These are phyloP conservation scores for Pulveroboletus ravenelii DNA, from an alignment of 768 basidiomycete species.

Conservation along the genomic window DNA sequence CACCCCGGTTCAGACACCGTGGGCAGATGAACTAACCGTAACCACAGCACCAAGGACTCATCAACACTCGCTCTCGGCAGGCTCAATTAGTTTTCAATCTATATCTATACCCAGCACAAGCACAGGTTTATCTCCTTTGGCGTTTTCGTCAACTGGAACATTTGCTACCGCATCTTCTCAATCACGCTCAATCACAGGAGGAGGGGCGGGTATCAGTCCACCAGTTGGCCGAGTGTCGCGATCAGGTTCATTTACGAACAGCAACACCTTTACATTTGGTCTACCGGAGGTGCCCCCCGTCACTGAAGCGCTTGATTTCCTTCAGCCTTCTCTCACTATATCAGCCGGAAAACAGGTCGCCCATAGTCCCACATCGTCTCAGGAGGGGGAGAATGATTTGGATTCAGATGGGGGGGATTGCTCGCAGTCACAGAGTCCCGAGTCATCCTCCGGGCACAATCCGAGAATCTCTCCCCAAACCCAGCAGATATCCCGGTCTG, in stretches of 20 bases:
- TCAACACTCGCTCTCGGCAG: constrained; percentile 30
- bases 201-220: constrained; percentile 27
- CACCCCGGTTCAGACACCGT: constrained; percentile 24
- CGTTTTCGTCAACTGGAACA: constrained; percentile 30
- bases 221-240: constrained; percentile 52
- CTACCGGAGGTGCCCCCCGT: constrained; percentile 26
- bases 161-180: constrained; percentile 28
- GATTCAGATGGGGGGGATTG: constrained; percentile 39
- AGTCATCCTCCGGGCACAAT: constrained; percentile 26
- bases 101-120: constrained; percentile 33
- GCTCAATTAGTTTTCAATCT: constrained; percentile 29
- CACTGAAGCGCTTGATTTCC: constrained; percentile 29
- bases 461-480: constrained; percentile 21
- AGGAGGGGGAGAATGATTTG: constrained; percentile 49
- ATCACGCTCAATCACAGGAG: constrained; percentile 17
- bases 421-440: constrained; percentile 30
- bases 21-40: constrained; percentile 27
- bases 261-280: constrained; percentile 38
- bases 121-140: constrained; percentile 26
- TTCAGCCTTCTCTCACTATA: constrained; percentile 18
- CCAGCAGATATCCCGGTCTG: constrained; percentile 15
- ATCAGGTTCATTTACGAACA: constrained; percentile 51
- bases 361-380: constrained; percentile 34
- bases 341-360: constrained; percentile 8
- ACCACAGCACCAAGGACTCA: constrained; percentile 28